Evolutionary conservation across 805 yeast species (phyloP).

Genomic region (Myxozyma neotropica): DNA sequence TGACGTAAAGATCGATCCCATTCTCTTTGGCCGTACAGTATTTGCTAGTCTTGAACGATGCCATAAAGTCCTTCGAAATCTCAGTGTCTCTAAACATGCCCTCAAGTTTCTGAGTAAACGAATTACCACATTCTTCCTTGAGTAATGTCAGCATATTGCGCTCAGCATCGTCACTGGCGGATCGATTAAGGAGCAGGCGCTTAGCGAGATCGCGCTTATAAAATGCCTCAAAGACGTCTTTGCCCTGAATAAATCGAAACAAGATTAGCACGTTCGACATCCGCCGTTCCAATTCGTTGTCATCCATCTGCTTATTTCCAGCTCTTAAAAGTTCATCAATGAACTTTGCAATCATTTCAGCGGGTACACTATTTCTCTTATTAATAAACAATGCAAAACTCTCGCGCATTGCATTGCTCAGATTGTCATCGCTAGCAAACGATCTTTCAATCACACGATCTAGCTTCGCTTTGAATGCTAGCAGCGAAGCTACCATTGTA

Average conservation of each 20-base stretch:
- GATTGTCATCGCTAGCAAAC: constrained; percentile 23
- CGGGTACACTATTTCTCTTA: constrained; percentile 35
- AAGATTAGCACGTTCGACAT: constrained; percentile 61
- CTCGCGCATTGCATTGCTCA: constrained; percentile 31
- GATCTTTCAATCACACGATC: constrained; percentile 17
- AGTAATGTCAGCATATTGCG: constrained; percentile 65
- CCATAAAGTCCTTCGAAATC: constrained; percentile 53
- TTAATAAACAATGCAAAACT: constrained; percentile 34
- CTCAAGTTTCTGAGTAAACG: constrained; percentile 76
- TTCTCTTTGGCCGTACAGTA: constrained; percentile 34
- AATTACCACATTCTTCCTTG: constrained; percentile 75
- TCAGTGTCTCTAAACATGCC: constrained; percentile 85
- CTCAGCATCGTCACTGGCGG: constrained; percentile 63
- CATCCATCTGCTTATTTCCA: constrained; percentile 43
- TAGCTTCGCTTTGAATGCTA: constrained; percentile 25
- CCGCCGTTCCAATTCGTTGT: constrained; percentile 51
- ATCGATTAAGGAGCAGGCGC: constrained; percentile 59
- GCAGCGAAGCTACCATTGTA: constrained; percentile 29
- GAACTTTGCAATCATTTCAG: constrained; percentile 41
- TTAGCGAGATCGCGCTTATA: constrained; percentile 87
- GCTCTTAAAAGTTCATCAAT: constrained; percentile 38
- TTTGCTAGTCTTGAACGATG: constrained; percentile 30
- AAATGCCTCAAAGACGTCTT: constrained; percentile 81
- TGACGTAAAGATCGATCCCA: constrained; percentile 34
- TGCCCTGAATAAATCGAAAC: constrained; percentile 72